phyloP scores from a whole-genome alignment of 495 filamentous ascomycete species.

The Recurvomyces mirabilis region DNA sequence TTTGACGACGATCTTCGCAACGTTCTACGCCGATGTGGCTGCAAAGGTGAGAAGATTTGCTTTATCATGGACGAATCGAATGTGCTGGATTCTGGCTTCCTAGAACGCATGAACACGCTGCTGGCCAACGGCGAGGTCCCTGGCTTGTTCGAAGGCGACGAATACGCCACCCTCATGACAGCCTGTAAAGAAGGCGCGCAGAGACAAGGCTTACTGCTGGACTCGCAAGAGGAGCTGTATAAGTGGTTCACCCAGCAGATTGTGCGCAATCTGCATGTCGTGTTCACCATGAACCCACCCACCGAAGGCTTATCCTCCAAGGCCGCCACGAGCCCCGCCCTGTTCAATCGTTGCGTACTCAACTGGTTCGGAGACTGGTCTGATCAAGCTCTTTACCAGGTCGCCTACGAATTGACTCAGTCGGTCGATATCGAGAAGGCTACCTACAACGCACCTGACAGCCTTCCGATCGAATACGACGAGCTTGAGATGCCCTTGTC shows the following conservation, averaged over 20 bases:
- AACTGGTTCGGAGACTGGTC: constrained; percentile 99
- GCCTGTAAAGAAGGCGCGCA: constrained; percentile 97
- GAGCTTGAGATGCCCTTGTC: constrained; percentile 73
- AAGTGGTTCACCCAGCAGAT: constrained; percentile 99
- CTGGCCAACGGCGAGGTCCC: constrained; percentile 97
- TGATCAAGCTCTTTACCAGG: constrained; percentile 96
- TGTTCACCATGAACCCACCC: constrained; percentile 99
- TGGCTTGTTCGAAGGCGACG: constrained; percentile 94
- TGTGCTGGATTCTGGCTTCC: constrained; percentile 93
- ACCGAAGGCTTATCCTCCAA: constrained; percentile 90
- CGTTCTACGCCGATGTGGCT: constrained; percentile 85
- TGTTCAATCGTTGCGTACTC: constrained; percentile 98
- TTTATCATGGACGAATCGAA: constrained; percentile 99
- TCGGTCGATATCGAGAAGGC: constrained; percentile 86
- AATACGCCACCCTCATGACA: constrained; percentile 92
- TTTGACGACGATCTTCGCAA: constrained; percentile 95
- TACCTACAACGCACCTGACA: constrained; percentile 77
- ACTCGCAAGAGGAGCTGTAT: constrained; percentile 96
- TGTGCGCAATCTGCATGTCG: constrained; percentile 95
- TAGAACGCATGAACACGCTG: constrained; percentile 98
- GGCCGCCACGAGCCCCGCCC: constrained; percentile 88
- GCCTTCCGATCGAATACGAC: constrained; percentile 80
- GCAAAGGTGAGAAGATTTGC: constrained; percentile 98
- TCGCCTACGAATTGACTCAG: constrained; percentile 88
- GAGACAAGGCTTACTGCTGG: constrained; percentile 83